Evolutionary conservation across 495 filamentous ascomycete species (phyloP).

Genomic region (Talaromyces trachyspermus): DNA sequence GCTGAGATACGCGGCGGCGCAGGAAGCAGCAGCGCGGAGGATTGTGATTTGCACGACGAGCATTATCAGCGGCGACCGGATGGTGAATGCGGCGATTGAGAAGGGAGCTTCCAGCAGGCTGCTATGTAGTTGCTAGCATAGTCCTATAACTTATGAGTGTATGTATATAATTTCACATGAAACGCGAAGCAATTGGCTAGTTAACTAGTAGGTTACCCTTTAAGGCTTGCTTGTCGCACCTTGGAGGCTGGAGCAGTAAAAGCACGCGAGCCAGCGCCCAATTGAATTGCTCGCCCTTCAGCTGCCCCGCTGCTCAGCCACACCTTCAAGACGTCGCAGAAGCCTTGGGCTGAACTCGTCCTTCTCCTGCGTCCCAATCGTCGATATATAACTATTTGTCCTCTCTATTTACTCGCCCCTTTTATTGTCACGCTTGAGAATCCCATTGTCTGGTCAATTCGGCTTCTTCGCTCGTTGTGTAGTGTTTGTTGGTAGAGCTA

Average conservation of each 20-base stretch:
- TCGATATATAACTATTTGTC: no score
- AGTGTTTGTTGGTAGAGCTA: not conserved
- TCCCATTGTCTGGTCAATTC: no score
- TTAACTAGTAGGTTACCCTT: not conserved
- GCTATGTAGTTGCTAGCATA: not conserved
- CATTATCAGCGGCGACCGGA: slow-evolving; percentile 79
- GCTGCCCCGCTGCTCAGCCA: slow-evolving; percentile 12
- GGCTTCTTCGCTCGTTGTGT: no score
- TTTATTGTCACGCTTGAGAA: no score
- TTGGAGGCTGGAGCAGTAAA: no score
- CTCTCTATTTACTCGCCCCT: no score
- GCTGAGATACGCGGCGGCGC: slow-evolving; percentile 78
- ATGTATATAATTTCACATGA: no score
- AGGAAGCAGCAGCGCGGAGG: slow-evolving; percentile 75
- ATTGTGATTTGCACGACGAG: slow-evolving; percentile 89
- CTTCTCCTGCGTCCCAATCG: no score
- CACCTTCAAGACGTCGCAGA: no score
- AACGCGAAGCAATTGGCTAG: not conserved
- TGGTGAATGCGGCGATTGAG: slow-evolving; percentile 85
- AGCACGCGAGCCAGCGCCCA: no score
- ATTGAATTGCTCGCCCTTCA: not conserved
- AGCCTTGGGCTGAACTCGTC: not conserved
- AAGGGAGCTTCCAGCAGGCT: slow-evolving; percentile 29
- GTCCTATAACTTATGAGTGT: no score
- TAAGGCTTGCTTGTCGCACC: not conserved